These are phyloP conservation scores for Arabidopsis thaliana DNA, from an alignment of 345 rosid species.

Conservation along the genomic window DNA sequence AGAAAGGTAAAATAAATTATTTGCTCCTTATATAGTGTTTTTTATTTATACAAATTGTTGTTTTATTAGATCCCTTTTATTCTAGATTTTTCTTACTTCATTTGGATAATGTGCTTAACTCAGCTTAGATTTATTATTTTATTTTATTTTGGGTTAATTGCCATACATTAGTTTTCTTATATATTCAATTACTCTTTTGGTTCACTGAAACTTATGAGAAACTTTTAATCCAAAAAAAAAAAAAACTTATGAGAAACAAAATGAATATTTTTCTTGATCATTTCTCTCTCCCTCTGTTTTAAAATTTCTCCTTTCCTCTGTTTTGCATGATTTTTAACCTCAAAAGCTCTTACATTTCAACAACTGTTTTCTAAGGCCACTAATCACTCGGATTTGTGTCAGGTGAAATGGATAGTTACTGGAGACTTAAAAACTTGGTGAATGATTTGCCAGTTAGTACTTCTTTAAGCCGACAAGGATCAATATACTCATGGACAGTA, in stretches of 20 bases:
- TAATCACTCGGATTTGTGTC: slow-evolving; percentile 3
- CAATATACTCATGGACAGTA: slow-evolving; percentile 72
- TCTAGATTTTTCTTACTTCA: slow-evolving; percentile 9
- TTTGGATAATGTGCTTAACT: slow-evolving; percentile 20
- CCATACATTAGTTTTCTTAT: slow-evolving; percentile 16
- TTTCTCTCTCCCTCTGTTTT: not conserved
- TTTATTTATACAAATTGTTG: not conserved
- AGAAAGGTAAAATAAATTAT: not conserved
- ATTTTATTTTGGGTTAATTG: not conserved
- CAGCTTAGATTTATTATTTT: not conserved
- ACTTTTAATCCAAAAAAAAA: not conserved
- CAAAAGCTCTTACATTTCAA: not conserved
- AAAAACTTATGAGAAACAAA: not conserved
- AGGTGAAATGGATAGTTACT: slow-evolving; percentile 59
- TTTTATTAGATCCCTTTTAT: not conserved
- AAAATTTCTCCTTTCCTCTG: not conserved
- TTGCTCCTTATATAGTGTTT: not conserved
- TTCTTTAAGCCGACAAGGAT: slow-evolving; percentile 54
- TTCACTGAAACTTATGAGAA: not conserved
- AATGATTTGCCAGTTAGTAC: slow-evolving; percentile 43
- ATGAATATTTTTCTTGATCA: not conserved
- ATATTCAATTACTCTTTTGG: slow-evolving; percentile 7
- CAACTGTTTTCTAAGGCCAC: not conserved
- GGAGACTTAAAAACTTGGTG: slow-evolving; percentile 58
- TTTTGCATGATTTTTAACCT: not conserved